A percentile compares a stretch with the other conserved stretches of the same genome.
These are phyloP conservation scores for Zygoascus hellenicus DNA, from an alignment of 1,139 yeast species.

Conservation along the genomic window DNA sequence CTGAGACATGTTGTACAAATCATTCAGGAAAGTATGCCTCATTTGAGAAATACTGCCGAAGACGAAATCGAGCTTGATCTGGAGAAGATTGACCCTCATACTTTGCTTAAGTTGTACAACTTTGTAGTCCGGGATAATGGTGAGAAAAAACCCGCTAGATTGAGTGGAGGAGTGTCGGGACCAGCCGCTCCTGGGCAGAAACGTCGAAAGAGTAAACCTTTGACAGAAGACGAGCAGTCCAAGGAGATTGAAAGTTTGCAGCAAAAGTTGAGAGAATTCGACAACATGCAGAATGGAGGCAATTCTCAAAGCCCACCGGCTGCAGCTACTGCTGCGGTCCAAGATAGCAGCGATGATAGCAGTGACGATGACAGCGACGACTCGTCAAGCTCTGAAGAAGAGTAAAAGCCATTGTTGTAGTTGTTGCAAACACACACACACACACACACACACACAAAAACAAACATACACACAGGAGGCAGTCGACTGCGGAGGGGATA, in stretches of 20 bases:
- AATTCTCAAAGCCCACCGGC: slow-evolving; percentile 11
- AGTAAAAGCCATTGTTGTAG: slow-evolving; percentile 20
- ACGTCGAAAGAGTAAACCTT: slow-evolving; percentile 49
- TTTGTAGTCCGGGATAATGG: slow-evolving; percentile 57
- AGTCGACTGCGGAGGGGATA: background rate
- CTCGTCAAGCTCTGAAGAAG: slow-evolving; percentile 31
- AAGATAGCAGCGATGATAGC: slow-evolving; percentile 22
- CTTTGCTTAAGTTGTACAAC: slow-evolving; percentile 77
- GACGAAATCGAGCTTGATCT: slow-evolving; percentile 95
- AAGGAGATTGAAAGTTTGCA: slow-evolving; percentile 81
- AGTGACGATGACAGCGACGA: slow-evolving; percentile 23
- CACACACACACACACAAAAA: background rate
- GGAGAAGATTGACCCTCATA: slow-evolving; percentile 84
- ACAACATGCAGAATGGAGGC: slow-evolving; percentile 34
- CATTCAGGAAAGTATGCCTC: slow-evolving; percentile 83
- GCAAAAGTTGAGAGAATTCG: slow-evolving; percentile 75
- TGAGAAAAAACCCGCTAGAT: slow-evolving; percentile 29
- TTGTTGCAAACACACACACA: background rate
- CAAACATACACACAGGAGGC: background rate
- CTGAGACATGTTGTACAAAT: slow-evolving; percentile 78
- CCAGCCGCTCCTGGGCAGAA: slow-evolving; percentile 33
- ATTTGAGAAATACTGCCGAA: slow-evolving; percentile 58
- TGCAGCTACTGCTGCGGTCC: slow-evolving; percentile 12
- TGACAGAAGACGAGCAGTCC: slow-evolving; percentile 62
- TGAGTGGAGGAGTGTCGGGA: slow-evolving; percentile 12